These are phyloP conservation scores for Cercospora brassicicola DNA, from an alignment of 2,329 filamentous ascomycete genomes.

Conservation along the genomic window DNA sequence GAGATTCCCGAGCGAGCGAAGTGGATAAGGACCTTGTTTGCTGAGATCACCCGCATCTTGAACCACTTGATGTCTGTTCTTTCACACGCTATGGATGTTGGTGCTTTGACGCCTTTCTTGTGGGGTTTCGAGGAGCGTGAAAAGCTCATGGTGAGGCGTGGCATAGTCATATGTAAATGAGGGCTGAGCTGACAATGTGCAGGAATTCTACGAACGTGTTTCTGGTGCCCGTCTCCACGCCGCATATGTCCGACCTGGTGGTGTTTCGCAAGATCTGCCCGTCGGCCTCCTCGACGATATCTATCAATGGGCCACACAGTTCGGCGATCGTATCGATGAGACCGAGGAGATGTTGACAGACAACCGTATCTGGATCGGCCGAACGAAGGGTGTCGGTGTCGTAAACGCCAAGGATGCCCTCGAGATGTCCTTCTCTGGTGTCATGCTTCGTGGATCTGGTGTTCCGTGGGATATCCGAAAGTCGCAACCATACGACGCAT, in stretches of 20 bases:
- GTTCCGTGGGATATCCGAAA: slow-evolving; percentile 96
- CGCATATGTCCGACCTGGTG: slow-evolving; percentile 93
- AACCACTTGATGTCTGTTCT: slow-evolving; percentile 98
- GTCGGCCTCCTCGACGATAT: slow-evolving; percentile 95
- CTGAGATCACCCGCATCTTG: slow-evolving; percentile 86
- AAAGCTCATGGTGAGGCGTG: slow-evolving; percentile 85
- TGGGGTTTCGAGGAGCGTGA: slow-evolving; percentile 99
- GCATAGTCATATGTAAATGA: background rate
- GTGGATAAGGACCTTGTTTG: slow-evolving; percentile 94
- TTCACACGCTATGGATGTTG: slow-evolving; percentile 98
- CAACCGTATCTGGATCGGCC: slow-evolving; percentile 98
- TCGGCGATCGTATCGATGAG: slow-evolving; percentile 96
- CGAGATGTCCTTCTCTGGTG: slow-evolving; percentile 93
- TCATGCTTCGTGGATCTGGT: slow-evolving; percentile 96
- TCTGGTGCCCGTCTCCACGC: slow-evolving; percentile 96
- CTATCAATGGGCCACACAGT: slow-evolving; percentile 99
- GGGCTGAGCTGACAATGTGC: slow-evolving; percentile 4
- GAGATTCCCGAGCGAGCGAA: slow-evolving; percentile 95
- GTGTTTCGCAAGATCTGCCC: slow-evolving; percentile 93
- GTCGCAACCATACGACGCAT: slow-evolving; percentile 94
- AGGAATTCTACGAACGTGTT: slow-evolving; percentile 99
- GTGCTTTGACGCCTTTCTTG: slow-evolving; percentile 94
- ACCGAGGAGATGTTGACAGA: slow-evolving; percentile 98
- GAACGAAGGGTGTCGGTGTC: slow-evolving; percentile 84
- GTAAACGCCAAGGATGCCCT: slow-evolving; percentile 90